Conservation (phyloP, 148 eudicot species). For the Arctostaphylos glauca region DNA sequence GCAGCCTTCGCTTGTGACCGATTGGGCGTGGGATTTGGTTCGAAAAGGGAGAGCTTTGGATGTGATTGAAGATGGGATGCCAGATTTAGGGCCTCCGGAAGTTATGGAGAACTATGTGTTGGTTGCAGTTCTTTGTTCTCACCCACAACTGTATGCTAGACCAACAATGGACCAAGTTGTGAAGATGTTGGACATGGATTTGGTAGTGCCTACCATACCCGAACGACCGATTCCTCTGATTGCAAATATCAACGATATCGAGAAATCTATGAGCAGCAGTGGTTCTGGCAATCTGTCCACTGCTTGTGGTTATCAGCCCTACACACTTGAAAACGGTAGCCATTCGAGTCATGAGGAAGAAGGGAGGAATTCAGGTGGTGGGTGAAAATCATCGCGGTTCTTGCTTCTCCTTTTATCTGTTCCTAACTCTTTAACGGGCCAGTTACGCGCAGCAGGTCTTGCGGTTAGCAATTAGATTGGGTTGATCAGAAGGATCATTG, state of each 20-base stretch:
- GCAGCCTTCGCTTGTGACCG: constrained; percentile 59
- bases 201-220: constrained; percentile 66
- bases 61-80: constrained; percentile 62
- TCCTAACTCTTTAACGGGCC: too few relatives aligned
- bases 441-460: too few relatives aligned
- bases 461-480: not conserved
- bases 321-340: constrained; percentile 27
- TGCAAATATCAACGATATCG: constrained; percentile 60
- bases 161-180: constrained; percentile 95
- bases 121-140: constrained; percentile 79
- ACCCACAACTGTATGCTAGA: constrained; percentile 85
- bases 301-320: constrained; percentile 56
- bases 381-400: too few relatives aligned
- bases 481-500: not conserved
- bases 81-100: constrained; percentile 54
- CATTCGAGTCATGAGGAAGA: constrained; percentile 21
- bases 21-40: constrained; percentile 91
- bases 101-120: constrained; percentile 78
- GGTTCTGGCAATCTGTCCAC: constrained; percentile 65
- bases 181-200: constrained; percentile 66
- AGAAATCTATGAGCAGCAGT: constrained; percentile 63
- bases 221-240: constrained; percentile 73
- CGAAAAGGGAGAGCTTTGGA: constrained; percentile 59
- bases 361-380: constrained; percentile 16
- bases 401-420: too few relatives aligned